phyloP scores from a whole-genome alignment of 805 yeast species.

The Yarrowia phangngaensis region DNA sequence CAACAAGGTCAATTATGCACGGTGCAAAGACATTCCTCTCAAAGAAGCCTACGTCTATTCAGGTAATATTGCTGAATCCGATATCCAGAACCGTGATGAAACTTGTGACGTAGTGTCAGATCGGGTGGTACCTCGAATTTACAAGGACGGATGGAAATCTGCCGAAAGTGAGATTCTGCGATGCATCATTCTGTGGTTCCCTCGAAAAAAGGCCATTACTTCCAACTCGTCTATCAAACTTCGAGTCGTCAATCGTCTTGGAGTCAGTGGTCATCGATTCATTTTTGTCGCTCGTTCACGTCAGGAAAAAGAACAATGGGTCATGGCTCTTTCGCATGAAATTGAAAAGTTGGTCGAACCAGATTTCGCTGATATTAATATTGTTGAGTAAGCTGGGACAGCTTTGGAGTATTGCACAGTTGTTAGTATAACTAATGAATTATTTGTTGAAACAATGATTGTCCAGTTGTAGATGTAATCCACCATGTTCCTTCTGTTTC shows the following conservation, averaged over 20 bases:
- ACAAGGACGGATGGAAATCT: slow-evolving; percentile 79
- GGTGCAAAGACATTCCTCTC: slow-evolving; percentile 58
- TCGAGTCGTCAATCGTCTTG: slow-evolving; percentile 50
- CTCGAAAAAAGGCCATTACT: slow-evolving; percentile 47
- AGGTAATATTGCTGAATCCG: slow-evolving; percentile 57
- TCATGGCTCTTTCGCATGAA: slow-evolving; percentile 41
- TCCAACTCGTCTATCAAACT: slow-evolving; percentile 3
- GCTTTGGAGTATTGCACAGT: too few relatives aligned
- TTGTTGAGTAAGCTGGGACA: slow-evolving; percentile 17
- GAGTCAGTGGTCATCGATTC: slow-evolving; percentile 62
- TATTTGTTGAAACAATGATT: too few relatives aligned
- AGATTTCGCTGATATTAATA: slow-evolving; percentile 30
- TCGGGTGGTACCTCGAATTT: slow-evolving; percentile 60
- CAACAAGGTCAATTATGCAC: slow-evolving; percentile 50
- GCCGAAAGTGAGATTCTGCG: slow-evolving; percentile 71
- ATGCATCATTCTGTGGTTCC: slow-evolving; percentile 83
- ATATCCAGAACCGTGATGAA: slow-evolving; percentile 48
- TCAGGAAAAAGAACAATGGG: slow-evolving; percentile 84
- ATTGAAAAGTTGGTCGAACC: slow-evolving; percentile 33
- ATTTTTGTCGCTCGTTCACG: slow-evolving; percentile 78
- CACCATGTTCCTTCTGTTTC: too few relatives aligned
- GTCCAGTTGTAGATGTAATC: too few relatives aligned
- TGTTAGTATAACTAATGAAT: too few relatives aligned
- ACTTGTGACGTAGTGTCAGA: slow-evolving; percentile 41
- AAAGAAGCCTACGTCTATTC: slow-evolving; percentile 70